phyloP scores from a whole-genome alignment of 1,139 yeast species.

The Pneumocystis canis region DNA sequence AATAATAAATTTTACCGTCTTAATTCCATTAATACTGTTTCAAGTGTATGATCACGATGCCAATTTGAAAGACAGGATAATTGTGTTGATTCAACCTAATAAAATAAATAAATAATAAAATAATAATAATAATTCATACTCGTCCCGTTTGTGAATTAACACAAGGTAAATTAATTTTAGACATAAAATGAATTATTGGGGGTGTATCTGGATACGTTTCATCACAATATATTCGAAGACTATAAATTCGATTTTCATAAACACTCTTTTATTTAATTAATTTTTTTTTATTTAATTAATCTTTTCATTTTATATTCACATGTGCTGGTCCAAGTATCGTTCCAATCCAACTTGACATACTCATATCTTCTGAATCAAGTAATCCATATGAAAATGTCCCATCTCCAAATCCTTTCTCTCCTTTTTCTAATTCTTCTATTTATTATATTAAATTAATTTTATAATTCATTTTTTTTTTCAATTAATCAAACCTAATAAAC shows the following conservation, averaged over 20 bases:
- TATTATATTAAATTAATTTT: too few relatives aligned
- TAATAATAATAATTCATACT: slow-evolving; percentile 6
- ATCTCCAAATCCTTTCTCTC: slow-evolving; percentile 94
- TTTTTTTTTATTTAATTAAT: background rate
- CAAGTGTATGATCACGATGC: slow-evolving; percentile 85
- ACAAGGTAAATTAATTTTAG: slow-evolving; percentile 81
- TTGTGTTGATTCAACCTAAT: slow-evolving; percentile 38
- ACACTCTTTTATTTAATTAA: slow-evolving; percentile 33
- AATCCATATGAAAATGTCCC: slow-evolving; percentile 92
- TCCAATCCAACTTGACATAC: slow-evolving; percentile 92
- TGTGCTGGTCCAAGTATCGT: slow-evolving; percentile 96
- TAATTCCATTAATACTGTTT: slow-evolving; percentile 71
- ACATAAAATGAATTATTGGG: slow-evolving; percentile 62
- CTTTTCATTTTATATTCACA: slow-evolving; percentile 14
- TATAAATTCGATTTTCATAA: slow-evolving; percentile 88
- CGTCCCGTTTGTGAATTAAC: slow-evolving; percentile 53
- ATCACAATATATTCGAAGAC: slow-evolving; percentile 68
- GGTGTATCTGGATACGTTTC: slow-evolving; percentile 78
- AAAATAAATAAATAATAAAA: background rate
- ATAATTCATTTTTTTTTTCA: slow-evolving; percentile 90
- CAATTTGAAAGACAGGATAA: slow-evolving; percentile 66
- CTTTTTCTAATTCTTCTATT: slow-evolving; percentile 82
- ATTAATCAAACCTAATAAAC: slow-evolving; percentile 11
- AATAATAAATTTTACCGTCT: slow-evolving; percentile 38
- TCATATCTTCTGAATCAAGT: slow-evolving; percentile 72